Base-by-base conservation (phyloP, 768 basidiomycete genomes). In the Astraeus odoratus region DNA sequence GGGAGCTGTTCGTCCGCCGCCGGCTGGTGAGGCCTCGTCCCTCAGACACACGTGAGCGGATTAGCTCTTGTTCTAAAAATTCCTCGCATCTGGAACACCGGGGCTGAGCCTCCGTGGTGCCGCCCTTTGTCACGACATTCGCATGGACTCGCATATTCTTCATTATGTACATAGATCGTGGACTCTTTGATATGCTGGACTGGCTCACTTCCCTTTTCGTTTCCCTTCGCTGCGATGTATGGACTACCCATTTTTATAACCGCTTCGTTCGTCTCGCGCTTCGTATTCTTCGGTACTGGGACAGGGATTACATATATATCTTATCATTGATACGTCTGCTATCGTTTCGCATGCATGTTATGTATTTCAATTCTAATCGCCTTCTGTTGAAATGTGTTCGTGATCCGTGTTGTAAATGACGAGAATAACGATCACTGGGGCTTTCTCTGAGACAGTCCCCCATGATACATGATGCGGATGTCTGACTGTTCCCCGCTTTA, bases 111-210 rank as follows among this genome's bases (percentile, higher is more conserved):
- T n/a, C n/a, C 10, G 10, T 31, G 4, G n/a, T n/a, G 12, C 30
- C 30, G 12, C 30, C 30, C n/a, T 31, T 31, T 31, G 27, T 29
- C 10, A 12, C n/a, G 5, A 31, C 30, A 31, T 31, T 31, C 30
- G 30, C 5, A 31, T 47, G 41, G 25, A 45, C 59, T 50, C 51
- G 43, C 50, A 54, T 45, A 57, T 46, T 48, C 47, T 57, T 50
- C 24, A 36, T 45, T 43, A 53, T 49, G 55, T 62, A 60, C 44
- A 59, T 57, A 62, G 60, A 50, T 50, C 57, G 54, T 49, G 59
- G 59, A 61, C 59, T 47, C 18, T 44, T 35, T 57, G 47, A 18
- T 16, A 48, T 23, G 52, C 25, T 44, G 46, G 31, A 48, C 43
- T 44, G 47, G 20, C 44, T 36, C n/a, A 18, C 23, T 27, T 8